Percentiles rank a stretch among this genome's conserved stretches.
Conservation (phyloP, 1,139 yeast genomes). For the Nakaseomyces uthaithaninus region DNA sequence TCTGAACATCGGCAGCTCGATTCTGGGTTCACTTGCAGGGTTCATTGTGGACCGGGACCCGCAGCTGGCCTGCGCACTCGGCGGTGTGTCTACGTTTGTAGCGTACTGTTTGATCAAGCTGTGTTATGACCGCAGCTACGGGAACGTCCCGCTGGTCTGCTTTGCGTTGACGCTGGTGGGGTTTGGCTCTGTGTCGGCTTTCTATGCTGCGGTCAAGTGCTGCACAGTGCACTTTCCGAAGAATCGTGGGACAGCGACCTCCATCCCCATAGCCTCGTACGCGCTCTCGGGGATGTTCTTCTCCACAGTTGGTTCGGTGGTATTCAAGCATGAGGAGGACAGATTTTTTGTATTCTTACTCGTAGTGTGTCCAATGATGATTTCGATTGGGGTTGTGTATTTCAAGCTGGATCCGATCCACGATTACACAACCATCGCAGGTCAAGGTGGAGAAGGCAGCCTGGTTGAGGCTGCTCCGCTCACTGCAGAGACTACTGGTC, state of each 20-base stretch:
- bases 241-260: constrained; percentile 63
- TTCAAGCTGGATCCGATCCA: constrained; percentile 1
- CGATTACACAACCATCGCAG: not conserved
- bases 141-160: constrained; percentile 35
- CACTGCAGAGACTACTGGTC: not conserved
- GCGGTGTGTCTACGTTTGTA: constrained; percentile 40
- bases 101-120: constrained; percentile 37
- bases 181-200: constrained; percentile 57
- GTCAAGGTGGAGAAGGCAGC: not conserved
- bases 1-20: constrained; percentile 52
- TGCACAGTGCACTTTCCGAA: constrained; percentile 63
- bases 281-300: constrained; percentile 41
- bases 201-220: constrained; percentile 59
- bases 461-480: not conserved
- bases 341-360: constrained; percentile 32
- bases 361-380: constrained; percentile 27
- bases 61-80: constrained; percentile 43
- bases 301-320: constrained; percentile 38
- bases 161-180: constrained; percentile 48
- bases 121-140: constrained; percentile 32
- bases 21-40: constrained; percentile 67
- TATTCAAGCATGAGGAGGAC: constrained; percentile 40
- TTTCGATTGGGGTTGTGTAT: constrained; percentile 26
- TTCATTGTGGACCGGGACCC: constrained; percentile 52
- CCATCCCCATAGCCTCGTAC: constrained; percentile 51